Evolutionary conservation across 2,329 filamentous ascomycete species (phyloP), one percentile per base, ranked within the genome.

Genomic region (Pseudocercospora ulei): DNA sequence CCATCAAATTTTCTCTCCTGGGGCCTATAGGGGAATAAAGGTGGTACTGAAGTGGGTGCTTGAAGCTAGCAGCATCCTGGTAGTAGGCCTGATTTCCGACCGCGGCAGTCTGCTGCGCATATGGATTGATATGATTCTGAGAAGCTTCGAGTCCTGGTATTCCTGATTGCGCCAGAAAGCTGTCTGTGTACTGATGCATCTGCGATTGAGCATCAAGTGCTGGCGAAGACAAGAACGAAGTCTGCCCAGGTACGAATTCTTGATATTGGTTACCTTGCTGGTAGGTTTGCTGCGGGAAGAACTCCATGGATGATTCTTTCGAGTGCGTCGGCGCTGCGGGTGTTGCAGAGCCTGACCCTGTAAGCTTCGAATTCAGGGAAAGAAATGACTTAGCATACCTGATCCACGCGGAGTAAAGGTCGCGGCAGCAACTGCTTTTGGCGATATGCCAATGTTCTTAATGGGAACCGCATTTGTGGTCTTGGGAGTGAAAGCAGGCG

Each of bases 11-110:
- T 46, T 88, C 82, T 44, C 78, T 75, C 57, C 86, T 75, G n/a
- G 83, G 78, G 4, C 84, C 85, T 40, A 87, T 73, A 0, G 87
- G 86, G 19, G 85, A 83, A 61, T 98, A 98, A 7, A 94, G 72
- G 60, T 98, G 90, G 59, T 95, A 93, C 66, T 88, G 82, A 4
- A 86, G 73, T 13, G 73, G 72, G 44, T 70, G 62, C 29, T 75
- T 71, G 55, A 75, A 78, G 38, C 68, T 66, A 40, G 67, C 65
- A 46, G 72, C 63, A 39, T 68, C 67, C 41, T 71, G 66, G 56
- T 81, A 93, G 59, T 79, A 93, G 2, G 75, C 69, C 9, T 75
- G 67, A 3, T 72, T 72, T 41, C 70, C 67, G 17, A 87, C 64
- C 12, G 68, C 66, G 12, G 67, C 66, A 34, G 75, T 72, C 43